Evolutionary conservation across 2,329 filamentous ascomycete genomes (phyloP).

Genomic region (Chaetoscypha palmicola): DNA sequence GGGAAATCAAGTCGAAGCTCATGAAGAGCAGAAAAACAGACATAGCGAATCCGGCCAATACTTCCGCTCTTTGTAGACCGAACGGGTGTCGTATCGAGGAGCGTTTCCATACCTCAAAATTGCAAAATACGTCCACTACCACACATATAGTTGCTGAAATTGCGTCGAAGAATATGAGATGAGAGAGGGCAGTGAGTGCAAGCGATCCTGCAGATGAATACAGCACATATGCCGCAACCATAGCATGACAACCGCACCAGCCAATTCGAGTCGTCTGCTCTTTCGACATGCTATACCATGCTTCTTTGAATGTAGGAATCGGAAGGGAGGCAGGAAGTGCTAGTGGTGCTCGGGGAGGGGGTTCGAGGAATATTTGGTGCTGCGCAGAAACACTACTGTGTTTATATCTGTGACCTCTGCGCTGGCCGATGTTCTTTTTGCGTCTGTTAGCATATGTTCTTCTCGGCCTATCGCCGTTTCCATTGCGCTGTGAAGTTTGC

Average conservation of each 20-base stretch:
- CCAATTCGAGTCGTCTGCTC: constrained; percentile 77
- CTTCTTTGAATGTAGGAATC: constrained; percentile 82
- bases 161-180: constrained; percentile 92
- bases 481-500: constrained; percentile 9
- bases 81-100: constrained; percentile 92
- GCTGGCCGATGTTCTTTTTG: constrained; percentile 73
- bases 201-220: constrained; percentile 80
- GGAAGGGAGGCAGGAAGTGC: constrained; percentile 87
- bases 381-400: constrained; percentile 83
- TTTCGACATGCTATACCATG: constrained; percentile 79
- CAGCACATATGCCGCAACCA: constrained; percentile 76
- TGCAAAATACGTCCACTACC: constrained; percentile 83
- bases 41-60: constrained; percentile 92
- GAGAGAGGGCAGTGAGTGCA: constrained; percentile 85
- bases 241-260: constrained; percentile 86
- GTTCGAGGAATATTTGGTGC: constrained; percentile 94
- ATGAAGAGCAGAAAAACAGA: constrained; percentile 96
- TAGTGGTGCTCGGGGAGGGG: constrained; percentile 74
- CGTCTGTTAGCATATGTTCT: constrained; percentile 20
- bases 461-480: constrained; percentile 2
- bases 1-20: constrained; percentile 89
- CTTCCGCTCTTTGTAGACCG: constrained; percentile 83
- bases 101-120: constrained; percentile 96
- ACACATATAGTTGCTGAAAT: constrained; percentile 88
- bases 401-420: constrained; percentile 95